Evolutionary conservation across 768 basidiomycete genomes (phyloP), one percentile per base, ranked within the genome.

Genomic region (Pisolithus marmoratus): DNA sequence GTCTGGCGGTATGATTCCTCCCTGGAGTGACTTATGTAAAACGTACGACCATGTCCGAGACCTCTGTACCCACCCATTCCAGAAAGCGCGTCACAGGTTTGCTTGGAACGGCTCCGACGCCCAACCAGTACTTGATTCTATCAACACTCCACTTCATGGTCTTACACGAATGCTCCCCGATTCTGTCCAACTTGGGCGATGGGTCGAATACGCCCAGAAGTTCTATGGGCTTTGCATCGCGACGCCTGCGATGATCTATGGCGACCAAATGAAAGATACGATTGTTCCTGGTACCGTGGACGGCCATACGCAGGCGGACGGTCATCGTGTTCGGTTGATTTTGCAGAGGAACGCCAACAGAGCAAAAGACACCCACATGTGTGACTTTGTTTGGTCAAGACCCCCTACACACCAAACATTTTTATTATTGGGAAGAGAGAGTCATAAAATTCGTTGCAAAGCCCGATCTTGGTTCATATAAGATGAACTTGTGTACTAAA

Each of bases 141-240:
- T 90, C 85, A 23, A 86, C 84, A 67, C 92, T 93, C 94, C 94
- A 97, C 59, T 85, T 80, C 51, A 97, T 75, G 31, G 80, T 83
- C 70, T 94, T 95, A 23, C 19, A 58, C 80, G 76, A 22, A 72
- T 67, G 53, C 74, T 67, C 36, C 74, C 43, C 43, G 24, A 8
- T 15, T 17, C 29, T 27, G 43, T 45, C 78, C 17, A 64, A 73
- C 46, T 67, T 68, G 43, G 81, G 69, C 56, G 77, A 82, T 4
- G 91, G 93, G 67, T 90, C 76, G 72, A 88, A 96, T 44, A 87
- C 75, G 29, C 93, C 95, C 45, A 98, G 73, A 37, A 84, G 78
- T 70, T 98, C 95, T 59, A 89, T 79, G 12, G 95, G 95, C 63
- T 83, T 84, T 38, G 85, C 92, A 62, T 97, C 81, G 23, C 94